Conservation (phyloP, 2,329 filamentous ascomycete genomes). For the Neoscytalidium dimidiatum region DNA sequence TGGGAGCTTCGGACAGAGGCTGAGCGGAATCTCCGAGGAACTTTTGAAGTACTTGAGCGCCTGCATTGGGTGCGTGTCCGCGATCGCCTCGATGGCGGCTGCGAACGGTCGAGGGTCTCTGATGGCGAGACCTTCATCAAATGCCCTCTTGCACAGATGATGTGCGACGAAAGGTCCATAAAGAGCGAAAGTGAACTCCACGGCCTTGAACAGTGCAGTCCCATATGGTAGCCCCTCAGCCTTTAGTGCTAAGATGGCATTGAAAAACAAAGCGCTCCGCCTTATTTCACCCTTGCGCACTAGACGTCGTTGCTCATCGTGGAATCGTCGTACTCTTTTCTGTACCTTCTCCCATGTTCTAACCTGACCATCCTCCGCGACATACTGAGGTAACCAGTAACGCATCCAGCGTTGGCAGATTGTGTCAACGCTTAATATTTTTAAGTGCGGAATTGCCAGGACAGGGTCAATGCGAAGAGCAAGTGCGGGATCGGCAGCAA, state of each 20-base stretch:
- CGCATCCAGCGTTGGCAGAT: neutral
- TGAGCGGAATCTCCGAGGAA: neutral
- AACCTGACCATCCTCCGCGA: neutral
- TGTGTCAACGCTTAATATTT: neutral
- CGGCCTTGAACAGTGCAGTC: neutral
- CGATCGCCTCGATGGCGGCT: neutral
- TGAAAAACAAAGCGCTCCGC: neutral
- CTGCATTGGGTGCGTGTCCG: neutral
- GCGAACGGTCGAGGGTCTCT: neutral
- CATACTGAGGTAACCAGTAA: neutral
- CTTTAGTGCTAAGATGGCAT: neutral
- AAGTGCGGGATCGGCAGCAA: neutral
- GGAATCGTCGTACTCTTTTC: too few relatives aligned
- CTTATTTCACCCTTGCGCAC: neutral
- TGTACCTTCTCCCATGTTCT: neutral
- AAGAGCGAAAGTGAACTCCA: neutral
- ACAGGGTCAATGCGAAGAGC: neutral
- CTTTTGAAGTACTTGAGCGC: slow-evolving; percentile 7
- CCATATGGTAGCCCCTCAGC: neutral
- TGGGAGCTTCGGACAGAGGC: slow-evolving; percentile 5
- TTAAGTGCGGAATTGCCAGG: neutral
- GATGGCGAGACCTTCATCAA: neutral
- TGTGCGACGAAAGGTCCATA: neutral
- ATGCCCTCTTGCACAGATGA: neutral
- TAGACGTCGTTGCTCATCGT: neutral